Evolutionary conservation across 805 yeast genomes (phyloP).

Genomic region (Yarrowia phangngaensis): DNA sequence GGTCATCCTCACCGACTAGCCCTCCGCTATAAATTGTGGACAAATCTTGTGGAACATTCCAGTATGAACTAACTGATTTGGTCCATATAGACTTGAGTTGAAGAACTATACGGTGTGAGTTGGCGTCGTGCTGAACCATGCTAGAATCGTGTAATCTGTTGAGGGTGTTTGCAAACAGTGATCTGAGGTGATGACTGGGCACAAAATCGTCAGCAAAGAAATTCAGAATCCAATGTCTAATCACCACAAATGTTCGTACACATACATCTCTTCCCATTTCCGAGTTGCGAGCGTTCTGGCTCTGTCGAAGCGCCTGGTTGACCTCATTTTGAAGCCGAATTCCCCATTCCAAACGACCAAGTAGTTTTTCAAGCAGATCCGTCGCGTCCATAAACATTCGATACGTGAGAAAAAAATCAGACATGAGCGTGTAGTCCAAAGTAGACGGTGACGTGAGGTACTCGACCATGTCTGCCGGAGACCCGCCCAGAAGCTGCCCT

Average conservation of each 20-base stretch:
- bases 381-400: conserved; percentile 62
- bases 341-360: conserved; percentile 72
- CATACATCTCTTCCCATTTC: conserved; percentile 62
- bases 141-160: conserved; percentile 39
- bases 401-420: conserved; percentile 84
- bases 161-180: conserved; percentile 40
- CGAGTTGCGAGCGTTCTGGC: conserved; percentile 31
- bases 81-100: conserved; percentile 54
- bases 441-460: conserved; percentile 61
- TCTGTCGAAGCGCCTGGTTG: conserved; percentile 14
- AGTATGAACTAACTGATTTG: conserved; percentile 38
- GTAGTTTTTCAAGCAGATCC: conserved; percentile 56
- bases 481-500: conserved; percentile 30
- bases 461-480: conserved; percentile 38
- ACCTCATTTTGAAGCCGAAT: conserved; percentile 35
- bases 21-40: conserved; percentile 40
- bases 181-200: conserved; percentile 48
- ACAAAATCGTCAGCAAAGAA: conserved; percentile 84
- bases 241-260: conserved; percentile 76
- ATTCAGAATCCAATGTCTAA: conserved; percentile 87
- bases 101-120: conserved; percentile 41
- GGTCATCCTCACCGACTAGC: conserved; percentile 30
- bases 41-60: conserved; percentile 33
- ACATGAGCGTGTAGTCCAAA: conserved; percentile 70
- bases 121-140: conserved; percentile 33